Evolutionary conservation across 768 basidiomycete species (phyloP).

Genomic region (Boletus speciosus): DNA sequence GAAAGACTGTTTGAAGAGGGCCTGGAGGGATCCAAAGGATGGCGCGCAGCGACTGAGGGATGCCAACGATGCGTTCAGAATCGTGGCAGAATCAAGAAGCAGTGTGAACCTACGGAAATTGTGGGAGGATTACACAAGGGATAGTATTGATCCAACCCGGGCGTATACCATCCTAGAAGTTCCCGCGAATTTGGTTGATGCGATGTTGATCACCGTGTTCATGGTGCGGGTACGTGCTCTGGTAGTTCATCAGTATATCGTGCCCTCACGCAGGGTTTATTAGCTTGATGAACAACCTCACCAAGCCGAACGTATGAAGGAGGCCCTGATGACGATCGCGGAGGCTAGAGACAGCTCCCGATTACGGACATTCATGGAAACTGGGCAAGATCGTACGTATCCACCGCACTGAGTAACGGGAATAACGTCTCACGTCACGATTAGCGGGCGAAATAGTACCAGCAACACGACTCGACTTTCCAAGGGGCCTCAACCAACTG

Average conservation of each 20-base stretch:
- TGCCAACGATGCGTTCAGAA: slow-evolving; percentile 65
- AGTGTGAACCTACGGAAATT: slow-evolving; percentile 46
- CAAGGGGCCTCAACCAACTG: slow-evolving; percentile 83
- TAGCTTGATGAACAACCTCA: slow-evolving; percentile 71
- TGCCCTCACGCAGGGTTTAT: slow-evolving; percentile 6
- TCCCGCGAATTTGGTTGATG: slow-evolving; percentile 67
- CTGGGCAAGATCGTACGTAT: slow-evolving; percentile 73
- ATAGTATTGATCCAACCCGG: slow-evolving; percentile 60
- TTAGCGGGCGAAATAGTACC: slow-evolving; percentile 63
- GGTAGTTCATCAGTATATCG: background rate
- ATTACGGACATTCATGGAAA: slow-evolving; percentile 58
- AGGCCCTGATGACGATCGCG: slow-evolving; percentile 71
- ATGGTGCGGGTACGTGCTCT: slow-evolving; percentile 55
- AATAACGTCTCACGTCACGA: slow-evolving; percentile 1
- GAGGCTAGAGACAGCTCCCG: slow-evolving; percentile 72
- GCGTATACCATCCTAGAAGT: slow-evolving; percentile 74
- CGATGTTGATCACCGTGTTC: slow-evolving; percentile 73
- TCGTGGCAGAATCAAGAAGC: slow-evolving; percentile 62
- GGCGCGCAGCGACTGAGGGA: slow-evolving; percentile 47
- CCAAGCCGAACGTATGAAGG: slow-evolving; percentile 66
- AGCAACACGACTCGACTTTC: slow-evolving; percentile 60
- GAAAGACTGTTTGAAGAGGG: slow-evolving; percentile 55
- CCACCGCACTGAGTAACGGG: background rate
- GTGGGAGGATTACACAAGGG: slow-evolving; percentile 54
- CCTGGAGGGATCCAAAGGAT: slow-evolving; percentile 44